Conservation (phyloP, 495 filamentous ascomycete genomes). For the Annulohypoxylon maeteangense region DNA sequence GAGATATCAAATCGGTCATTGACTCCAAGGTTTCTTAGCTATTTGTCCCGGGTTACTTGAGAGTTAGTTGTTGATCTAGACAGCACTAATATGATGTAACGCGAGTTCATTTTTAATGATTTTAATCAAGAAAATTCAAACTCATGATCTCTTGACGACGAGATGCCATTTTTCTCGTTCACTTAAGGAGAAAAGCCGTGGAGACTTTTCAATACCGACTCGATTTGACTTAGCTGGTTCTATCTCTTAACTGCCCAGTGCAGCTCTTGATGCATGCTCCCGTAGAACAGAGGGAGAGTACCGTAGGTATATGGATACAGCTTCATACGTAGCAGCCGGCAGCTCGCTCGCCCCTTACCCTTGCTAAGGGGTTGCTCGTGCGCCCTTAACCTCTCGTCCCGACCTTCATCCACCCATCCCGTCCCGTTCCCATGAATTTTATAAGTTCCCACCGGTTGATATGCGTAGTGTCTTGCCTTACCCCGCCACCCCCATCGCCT, state of each 20-base stretch:
- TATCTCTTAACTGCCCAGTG: slow-evolving; percentile 13
- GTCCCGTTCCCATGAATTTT: slow-evolving; percentile 3
- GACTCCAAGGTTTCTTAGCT: neutral
- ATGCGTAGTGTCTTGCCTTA: neutral
- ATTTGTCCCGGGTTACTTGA: neutral
- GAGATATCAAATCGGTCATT: neutral
- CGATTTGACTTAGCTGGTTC: slow-evolving; percentile 1
- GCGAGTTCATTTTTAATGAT: neutral
- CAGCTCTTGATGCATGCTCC: slow-evolving; percentile 2
- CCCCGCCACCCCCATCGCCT: neutral
- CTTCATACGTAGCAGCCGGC: slow-evolving; percentile 13
- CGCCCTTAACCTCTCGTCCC: neutral
- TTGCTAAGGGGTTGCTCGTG: neutral
- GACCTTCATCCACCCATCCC: neutral
- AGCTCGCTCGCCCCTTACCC: neutral
- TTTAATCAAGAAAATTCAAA: neutral
- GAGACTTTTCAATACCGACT: neutral
- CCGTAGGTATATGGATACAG: slow-evolving; percentile 33
- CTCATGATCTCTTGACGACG: neutral
- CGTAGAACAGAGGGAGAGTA: slow-evolving; percentile 8
- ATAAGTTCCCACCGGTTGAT: neutral
- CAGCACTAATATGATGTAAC: neutral
- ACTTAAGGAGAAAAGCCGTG: neutral
- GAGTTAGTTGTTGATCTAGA: neutral
- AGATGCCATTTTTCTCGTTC: neutral